Percentiles rank a stretch among this genome's conserved stretches.
These are phyloP conservation scores for Mortierella sp. DNA, from an alignment of 371 early-diverging fungal species.

Conservation along the genomic window DNA sequence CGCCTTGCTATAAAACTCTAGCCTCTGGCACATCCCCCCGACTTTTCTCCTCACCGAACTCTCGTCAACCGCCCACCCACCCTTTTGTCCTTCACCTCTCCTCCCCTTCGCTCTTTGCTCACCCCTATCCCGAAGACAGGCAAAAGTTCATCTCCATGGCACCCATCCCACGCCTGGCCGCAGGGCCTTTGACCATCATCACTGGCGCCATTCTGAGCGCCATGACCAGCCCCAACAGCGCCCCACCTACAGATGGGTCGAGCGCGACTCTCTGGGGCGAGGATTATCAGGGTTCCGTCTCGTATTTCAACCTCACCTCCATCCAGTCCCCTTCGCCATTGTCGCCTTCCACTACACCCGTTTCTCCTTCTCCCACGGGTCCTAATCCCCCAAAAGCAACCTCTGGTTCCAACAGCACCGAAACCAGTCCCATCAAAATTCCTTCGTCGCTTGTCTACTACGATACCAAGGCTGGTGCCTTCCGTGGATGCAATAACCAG, in stretches of 20 bases:
- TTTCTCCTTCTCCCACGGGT: not conserved
- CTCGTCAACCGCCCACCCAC: too few relatives aligned
- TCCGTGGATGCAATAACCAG: constrained; percentile 32
- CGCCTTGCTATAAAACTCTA: too few relatives aligned
- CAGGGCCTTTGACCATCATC: constrained; percentile 40
- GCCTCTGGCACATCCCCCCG: too few relatives aligned
- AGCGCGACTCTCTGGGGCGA: constrained; percentile 37
- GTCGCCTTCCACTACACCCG: not conserved
- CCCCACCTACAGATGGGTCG: constrained; percentile 32
- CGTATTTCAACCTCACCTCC: constrained; percentile 26
- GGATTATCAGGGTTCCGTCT: constrained; percentile 33
- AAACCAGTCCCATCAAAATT: constrained; percentile 1
- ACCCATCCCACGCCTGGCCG: constrained; percentile 36
- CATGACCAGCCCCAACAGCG: constrained; percentile 28
- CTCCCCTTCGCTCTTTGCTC: too few relatives aligned
- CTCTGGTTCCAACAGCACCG: not conserved
- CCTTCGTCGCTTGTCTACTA: constrained; percentile 25
- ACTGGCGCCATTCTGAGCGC: constrained; percentile 41
- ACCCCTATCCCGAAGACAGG: too few relatives aligned
- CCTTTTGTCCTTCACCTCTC: too few relatives aligned
- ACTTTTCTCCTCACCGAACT: too few relatives aligned
- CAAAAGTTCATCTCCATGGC: constrained; percentile 22
- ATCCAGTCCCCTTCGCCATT: constrained; percentile 5
- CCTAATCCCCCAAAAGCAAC: not conserved
- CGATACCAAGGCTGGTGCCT: constrained; percentile 14